Base-by-base conservation (phyloP, 768 basidiomycete species). In the Boletellus ananiceps region DNA sequence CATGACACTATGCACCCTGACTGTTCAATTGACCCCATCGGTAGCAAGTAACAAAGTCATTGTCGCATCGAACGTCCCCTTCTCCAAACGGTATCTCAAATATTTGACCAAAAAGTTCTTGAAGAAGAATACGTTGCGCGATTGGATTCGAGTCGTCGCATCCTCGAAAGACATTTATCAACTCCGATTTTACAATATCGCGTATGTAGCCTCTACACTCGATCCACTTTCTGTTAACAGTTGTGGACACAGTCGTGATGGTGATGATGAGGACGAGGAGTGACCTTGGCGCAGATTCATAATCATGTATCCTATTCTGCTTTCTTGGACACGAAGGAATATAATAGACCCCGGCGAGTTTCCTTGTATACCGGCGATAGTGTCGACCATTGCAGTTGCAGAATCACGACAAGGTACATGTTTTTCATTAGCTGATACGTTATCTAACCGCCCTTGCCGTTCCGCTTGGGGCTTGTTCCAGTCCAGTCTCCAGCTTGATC, bases 91-190 rank as follows among this genome's bases (percentile, higher is more conserved):
- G 49, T 97, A 96, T 73, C 84, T 97, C 69, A 97, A 98, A 74
- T 99, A 98, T 75, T 79, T 98, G 53, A 97, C 95, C 55, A 98
- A 98, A 81, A 95, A 95, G 78, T 94, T 92, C 81, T 80, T 98
- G 73, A 98, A 98, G 82, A 96, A 96, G 83, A 93, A 94, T 75
- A 74, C 78, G 39, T 80, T 96, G 61, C 86, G 93, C 58, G 94
- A 97, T 74, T 97, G 93, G 89, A 92, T 97, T 69, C 93, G 93
- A 48, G 95, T 99, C 58, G 92, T 98, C 58, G 92, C 96, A 36
- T 85, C 92, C 27, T 79, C 83, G 46, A 96, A 97, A 77, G 91
- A 96, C 68, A 81, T 79, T 61, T 99, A 97, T 74, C 84, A 93
- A 64, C 84, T 99, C 57, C 82, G 86, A 59, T 95, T 94, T 87